Percentiles rank a stretch among this genome's conserved stretches.
Evolutionary conservation across 495 filamentous ascomycete species (phyloP).

Genomic region (Thozetella sp.): DNA sequence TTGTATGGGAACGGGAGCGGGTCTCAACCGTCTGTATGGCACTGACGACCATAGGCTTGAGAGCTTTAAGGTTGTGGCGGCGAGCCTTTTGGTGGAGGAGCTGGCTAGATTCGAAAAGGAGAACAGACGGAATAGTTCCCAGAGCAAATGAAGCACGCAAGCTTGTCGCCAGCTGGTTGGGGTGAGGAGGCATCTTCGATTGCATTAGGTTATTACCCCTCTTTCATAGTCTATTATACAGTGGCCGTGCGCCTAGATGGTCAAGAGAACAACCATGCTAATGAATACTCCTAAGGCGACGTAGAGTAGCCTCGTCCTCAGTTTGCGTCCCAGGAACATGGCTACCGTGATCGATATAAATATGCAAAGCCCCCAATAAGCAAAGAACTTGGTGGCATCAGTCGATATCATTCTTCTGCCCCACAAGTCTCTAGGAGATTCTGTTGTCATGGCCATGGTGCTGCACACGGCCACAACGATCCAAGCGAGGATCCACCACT

Average conservation of each 20-base stretch:
- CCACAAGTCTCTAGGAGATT: too few species aligned
- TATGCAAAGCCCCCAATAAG: background rate
- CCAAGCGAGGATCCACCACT: background rate
- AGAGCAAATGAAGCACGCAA: too few species aligned
- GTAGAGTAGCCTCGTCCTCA: background rate
- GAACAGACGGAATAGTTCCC: conserved; percentile 3
- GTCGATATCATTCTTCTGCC: too few species aligned
- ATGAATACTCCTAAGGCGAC: background rate
- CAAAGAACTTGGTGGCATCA: background rate
- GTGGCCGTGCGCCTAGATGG: too few species aligned
- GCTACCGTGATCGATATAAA: background rate
- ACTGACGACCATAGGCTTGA: conserved; percentile 16
- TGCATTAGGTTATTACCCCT: too few species aligned
- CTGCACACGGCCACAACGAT: too few species aligned
- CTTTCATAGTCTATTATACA: too few species aligned
- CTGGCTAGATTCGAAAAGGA: conserved; percentile 14
- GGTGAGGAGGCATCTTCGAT: too few species aligned
- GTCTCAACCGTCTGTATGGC: conserved; percentile 5
- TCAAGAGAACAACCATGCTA: background rate
- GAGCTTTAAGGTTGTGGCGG: conserved; percentile 43
- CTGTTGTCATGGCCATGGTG: background rate
- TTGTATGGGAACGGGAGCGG: background rate
- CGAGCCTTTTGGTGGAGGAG: conserved; percentile 34
- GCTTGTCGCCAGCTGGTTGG: too few species aligned
- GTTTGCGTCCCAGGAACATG: background rate